Base-by-base conservation (phyloP, 371 early-diverging fungal genomes). In the Lichtheimia ornata region DNA sequence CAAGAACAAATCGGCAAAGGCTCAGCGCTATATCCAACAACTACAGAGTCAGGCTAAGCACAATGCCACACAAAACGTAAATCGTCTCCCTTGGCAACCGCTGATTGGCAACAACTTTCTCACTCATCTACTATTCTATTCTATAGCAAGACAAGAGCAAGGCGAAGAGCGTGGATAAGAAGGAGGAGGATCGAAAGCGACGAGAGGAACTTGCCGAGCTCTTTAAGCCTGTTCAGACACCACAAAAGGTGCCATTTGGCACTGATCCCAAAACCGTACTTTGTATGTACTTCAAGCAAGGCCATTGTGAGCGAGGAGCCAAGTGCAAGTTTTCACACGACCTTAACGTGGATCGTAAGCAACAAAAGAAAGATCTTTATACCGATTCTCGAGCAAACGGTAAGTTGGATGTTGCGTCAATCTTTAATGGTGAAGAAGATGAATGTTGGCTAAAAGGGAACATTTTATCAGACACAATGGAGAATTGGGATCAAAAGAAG, bases 311-410 rank as follows among this genome's bases (percentile, higher is more conserved):
- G 54, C 96, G 97, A 74, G 99, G 98, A 43, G 77, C 84, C 70
- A 89, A 90, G 70, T 99, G 99, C 88, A 99, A 99, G 85, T 99
- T 98, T 83, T 96, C 97, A 52, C 99, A 99, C 76, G 97, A 98
- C 73, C 65, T 89, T 56, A 89, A 92, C 50, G 76, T 95, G 5
- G 97, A 92, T 53, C 91, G 97, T 58, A 97, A 96, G 82, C 79
- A 82, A 9, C 76, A 86, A 54, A 98, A 98, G 83, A 88, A 90
- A 59, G 95, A 96, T 79, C 63, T 98, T 58, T 97, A 97, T 74
- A 91, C 95, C 20, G 98, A 97, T 76, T 71, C 80, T 61, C 86
- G 97, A 70, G 64, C 58, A 41, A 47, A 53, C 9, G 61, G 61
- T 61, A 53, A 35, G 35, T 35, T 6, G 35, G 11, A 35, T 35